Evolutionary conservation across 441 rosid genomes (phyloP).

Genomic region (Isatis lusitanica): DNA sequence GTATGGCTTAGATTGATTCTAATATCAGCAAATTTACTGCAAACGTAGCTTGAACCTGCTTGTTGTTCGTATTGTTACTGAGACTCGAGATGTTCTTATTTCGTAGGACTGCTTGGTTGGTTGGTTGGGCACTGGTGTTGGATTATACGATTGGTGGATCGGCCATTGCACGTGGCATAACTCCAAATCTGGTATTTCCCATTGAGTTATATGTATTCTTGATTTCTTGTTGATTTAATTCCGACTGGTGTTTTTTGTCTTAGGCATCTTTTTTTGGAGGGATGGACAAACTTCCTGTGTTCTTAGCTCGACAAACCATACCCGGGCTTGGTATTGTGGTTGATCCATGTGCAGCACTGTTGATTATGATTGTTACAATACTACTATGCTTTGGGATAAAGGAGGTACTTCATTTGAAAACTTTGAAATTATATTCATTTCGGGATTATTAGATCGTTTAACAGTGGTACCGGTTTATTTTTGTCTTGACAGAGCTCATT

Average conservation of each 20-base stretch:
- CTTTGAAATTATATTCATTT: background rate
- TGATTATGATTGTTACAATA: slow-evolving; percentile 78
- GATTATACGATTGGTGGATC: slow-evolving; percentile 97
- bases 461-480: background rate
- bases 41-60: background rate
- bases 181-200: slow-evolving; percentile 76
- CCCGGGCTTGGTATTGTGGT: slow-evolving; percentile 80
- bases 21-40: slow-evolving; percentile 8
- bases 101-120: slow-evolving; percentile 77
- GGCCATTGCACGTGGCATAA: slow-evolving; percentile 95
- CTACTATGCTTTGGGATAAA: slow-evolving; percentile 92
- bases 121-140: slow-evolving; percentile 92
- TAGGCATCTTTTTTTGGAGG: slow-evolving; percentile 95
- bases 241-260: slow-evolving; percentile 12
- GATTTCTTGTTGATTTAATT: background rate
- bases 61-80: slow-evolving; percentile 8
- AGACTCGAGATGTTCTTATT: background rate
- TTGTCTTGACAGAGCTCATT: slow-evolving; percentile 56
- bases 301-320: slow-evolving; percentile 76
- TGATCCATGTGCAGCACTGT: slow-evolving; percentile 89
- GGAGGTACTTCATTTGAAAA: slow-evolving; percentile 60
- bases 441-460: slow-evolving; percentile 7
- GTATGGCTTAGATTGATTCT: slow-evolving; percentile 33
- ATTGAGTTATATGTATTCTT: background rate
- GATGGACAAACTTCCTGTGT: slow-evolving; percentile 66